A percentile compares a stretch with the other conserved stretches of the same genome.
These are phyloP conservation scores for Lactifluus subvellereus DNA, from an alignment of 768 basidiomycete genomes.

Conservation along the genomic window DNA sequence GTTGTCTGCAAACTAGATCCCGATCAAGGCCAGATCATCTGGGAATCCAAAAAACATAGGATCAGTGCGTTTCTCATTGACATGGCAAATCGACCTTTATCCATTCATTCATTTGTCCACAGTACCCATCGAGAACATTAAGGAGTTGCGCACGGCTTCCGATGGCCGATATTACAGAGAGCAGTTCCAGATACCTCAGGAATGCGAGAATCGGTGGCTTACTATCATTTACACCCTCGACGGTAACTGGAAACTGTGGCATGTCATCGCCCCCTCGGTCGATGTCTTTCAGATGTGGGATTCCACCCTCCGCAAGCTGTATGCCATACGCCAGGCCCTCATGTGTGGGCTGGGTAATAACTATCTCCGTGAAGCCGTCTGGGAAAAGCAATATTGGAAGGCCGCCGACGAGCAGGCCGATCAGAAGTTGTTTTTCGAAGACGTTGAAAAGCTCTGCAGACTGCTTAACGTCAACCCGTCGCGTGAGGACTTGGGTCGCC, in stretches of 20 bases:
- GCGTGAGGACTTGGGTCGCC: constrained; percentile 44
- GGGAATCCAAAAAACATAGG: constrained; percentile 65
- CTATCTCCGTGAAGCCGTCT: constrained; percentile 59
- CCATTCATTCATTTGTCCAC: constrained; percentile 8
- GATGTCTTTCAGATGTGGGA: constrained; percentile 63
- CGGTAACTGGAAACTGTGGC: constrained; percentile 77
- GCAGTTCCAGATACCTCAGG: constrained; percentile 57
- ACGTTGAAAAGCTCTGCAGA: constrained; percentile 65
- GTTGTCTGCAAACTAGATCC: constrained; percentile 67
- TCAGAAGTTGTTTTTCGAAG: constrained; percentile 59
- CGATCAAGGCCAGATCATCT: constrained; percentile 75
- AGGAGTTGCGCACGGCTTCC: constrained; percentile 72
- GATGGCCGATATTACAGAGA: constrained; percentile 68
- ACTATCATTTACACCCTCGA: constrained; percentile 78
- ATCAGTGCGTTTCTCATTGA: constrained; percentile 43
- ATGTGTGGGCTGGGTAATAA: constrained; percentile 61
- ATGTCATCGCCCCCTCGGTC: constrained; percentile 66
- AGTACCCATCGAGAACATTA: constrained; percentile 86
- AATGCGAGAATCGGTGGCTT: constrained; percentile 70
- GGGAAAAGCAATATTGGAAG: constrained; percentile 83
- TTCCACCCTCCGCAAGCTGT: constrained; percentile 54
- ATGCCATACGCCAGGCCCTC: constrained; percentile 60
- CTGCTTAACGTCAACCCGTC: constrained; percentile 61
- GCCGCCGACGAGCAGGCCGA: constrained; percentile 58
- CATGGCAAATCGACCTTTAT: background rate